phyloP scores from a whole-genome alignment of 2,329 filamentous ascomycete species.

The Aspergillus bombycis region DNA sequence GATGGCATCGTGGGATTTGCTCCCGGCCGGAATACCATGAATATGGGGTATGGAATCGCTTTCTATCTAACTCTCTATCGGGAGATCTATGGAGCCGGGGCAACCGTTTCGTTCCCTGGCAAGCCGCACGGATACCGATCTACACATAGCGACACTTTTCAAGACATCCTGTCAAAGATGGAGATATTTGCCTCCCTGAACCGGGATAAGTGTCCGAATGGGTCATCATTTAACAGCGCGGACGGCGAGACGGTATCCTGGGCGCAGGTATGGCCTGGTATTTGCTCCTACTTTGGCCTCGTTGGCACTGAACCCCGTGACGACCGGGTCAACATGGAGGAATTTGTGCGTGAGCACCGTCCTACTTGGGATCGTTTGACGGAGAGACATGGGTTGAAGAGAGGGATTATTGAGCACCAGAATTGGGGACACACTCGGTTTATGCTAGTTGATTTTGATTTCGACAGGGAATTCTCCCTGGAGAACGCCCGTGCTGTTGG shows the following conservation, averaged over 20 bases:
- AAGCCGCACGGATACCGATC: slow-evolving; percentile 21
- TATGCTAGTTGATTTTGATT: slow-evolving; percentile 26
- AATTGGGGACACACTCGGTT: slow-evolving; percentile 24
- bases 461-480: slow-evolving; percentile 25
- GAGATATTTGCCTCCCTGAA: slow-evolving; percentile 31
- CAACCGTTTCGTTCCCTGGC: slow-evolving; percentile 26
- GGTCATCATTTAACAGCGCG: slow-evolving; percentile 27
- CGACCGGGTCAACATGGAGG: slow-evolving; percentile 7
- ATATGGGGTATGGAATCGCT: slow-evolving; percentile 26
- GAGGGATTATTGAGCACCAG: slow-evolving; percentile 18
- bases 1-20: slow-evolving; percentile 32
- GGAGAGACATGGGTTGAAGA: slow-evolving; percentile 18
- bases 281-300: slow-evolving; percentile 33
- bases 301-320: slow-evolving; percentile 22
- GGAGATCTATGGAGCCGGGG: slow-evolving; percentile 21
- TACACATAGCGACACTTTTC: slow-evolving; percentile 29
- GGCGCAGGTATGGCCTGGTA: slow-evolving; percentile 27
- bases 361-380: slow-evolving; percentile 21
- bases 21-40: slow-evolving; percentile 27
- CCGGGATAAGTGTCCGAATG: slow-evolving; percentile 21
- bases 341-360: slow-evolving; percentile 20
- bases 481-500: slow-evolving; percentile 22
- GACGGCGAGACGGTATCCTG: slow-evolving; percentile 27
- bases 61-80: slow-evolving; percentile 27
- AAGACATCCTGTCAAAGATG: slow-evolving; percentile 29